These are phyloP conservation scores for Amniculicola lignicola DNA, from an alignment of 495 filamentous ascomycete species.

Conservation along the genomic window DNA sequence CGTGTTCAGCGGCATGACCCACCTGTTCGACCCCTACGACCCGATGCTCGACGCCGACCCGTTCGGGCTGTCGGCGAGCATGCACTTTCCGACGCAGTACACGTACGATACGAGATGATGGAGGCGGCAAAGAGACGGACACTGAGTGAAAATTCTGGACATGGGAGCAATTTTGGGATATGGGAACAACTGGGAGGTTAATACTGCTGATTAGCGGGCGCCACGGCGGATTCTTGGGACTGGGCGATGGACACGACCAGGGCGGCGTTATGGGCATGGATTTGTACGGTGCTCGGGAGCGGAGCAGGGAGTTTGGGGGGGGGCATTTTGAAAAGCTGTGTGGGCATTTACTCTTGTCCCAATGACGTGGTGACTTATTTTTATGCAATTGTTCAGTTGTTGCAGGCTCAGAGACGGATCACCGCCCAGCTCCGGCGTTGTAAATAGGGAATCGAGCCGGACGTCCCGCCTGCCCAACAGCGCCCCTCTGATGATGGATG, in stretches of 20 bases:
- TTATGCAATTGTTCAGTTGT: too few species aligned
- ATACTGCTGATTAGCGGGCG: slow-evolving; percentile 22
- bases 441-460: too few species aligned
- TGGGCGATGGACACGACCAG: background rate
- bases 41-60: slow-evolving; percentile 85
- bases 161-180: background rate
- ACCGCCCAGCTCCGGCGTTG: too few species aligned
- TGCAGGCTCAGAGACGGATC: too few species aligned
- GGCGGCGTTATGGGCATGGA: slow-evolving; percentile 3
- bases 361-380: too few species aligned
- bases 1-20: slow-evolving; percentile 55
- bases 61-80: slow-evolving; percentile 84
- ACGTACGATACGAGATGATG: slow-evolving; percentile 58
- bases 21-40: slow-evolving; percentile 73
- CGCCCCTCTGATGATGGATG: too few species aligned
- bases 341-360: too few species aligned
- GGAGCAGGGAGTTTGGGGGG: too few species aligned
- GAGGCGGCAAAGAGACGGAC: background rate
- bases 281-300: background rate
- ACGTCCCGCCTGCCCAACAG: too few species aligned
- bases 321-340: slow-evolving; percentile 14
- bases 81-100: slow-evolving; percentile 89
- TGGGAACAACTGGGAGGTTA: background rate
- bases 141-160: background rate
- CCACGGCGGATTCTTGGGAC: background rate